phyloP scores from a whole-genome alignment of 345 rosid genomes.

The Pistacia vera region DNA sequence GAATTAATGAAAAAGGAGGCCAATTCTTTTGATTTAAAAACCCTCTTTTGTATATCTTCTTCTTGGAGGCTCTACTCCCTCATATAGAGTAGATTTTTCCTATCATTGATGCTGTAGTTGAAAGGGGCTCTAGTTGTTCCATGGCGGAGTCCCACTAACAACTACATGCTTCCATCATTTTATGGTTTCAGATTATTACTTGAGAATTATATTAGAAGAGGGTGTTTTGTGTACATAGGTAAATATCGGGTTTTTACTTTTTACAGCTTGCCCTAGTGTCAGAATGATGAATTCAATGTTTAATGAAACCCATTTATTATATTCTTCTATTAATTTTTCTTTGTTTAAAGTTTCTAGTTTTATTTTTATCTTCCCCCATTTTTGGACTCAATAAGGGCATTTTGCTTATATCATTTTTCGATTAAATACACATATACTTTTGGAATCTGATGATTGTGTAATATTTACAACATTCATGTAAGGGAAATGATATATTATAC shows the following conservation, averaged over 20 bases:
- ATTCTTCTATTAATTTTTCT: slow-evolving; percentile 19
- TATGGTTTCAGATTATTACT: slow-evolving; percentile 2
- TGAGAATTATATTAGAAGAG: slow-evolving; percentile 6
- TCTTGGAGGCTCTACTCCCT: too few species aligned
- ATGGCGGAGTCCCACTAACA: slow-evolving; percentile 9
- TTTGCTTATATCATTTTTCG: slow-evolving; percentile 7
- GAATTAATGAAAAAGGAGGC: too few species aligned
- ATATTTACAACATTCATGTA: background rate
- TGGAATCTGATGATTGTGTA: background rate
- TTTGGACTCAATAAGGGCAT: slow-evolving; percentile 10
- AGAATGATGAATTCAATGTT: slow-evolving; percentile 25
- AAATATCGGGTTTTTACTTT: slow-evolving; percentile 25
- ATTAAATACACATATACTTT: background rate
- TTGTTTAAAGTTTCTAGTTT: background rate
- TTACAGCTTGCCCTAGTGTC: slow-evolving; percentile 11
- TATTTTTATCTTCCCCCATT: background rate
- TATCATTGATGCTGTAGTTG: too few species aligned
- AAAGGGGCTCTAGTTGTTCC: too few species aligned
- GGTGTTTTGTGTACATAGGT: slow-evolving; percentile 34
- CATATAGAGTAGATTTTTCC: too few species aligned
- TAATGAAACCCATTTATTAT: slow-evolving; percentile 27
- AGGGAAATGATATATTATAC: background rate
- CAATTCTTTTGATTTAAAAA: too few species aligned
- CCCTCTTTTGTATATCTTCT: too few species aligned
- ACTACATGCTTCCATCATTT: slow-evolving; percentile 9